Evolutionary conservation across 148 eudicot genomes (phyloP), one percentile per base, ranked within the genome.

Genomic region (Rhododendron kiyosumense): DNA sequence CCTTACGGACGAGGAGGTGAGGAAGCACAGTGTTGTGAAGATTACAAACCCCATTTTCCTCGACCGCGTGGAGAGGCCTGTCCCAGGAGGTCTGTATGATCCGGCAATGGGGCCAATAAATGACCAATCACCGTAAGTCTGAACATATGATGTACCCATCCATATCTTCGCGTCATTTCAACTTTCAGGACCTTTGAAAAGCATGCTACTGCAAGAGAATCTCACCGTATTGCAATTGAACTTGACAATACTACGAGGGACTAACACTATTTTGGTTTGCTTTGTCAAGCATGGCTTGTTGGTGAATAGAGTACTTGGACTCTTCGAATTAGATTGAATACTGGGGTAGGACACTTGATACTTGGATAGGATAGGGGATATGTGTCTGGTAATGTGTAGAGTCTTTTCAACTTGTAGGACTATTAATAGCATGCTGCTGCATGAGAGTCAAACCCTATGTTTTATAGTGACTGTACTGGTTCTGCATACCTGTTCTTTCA

Each of bases 11-110:
- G 95, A 92, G 74, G 99, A 97, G 85, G 94, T 93, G 15, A 87
- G 88, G 88, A 91, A 73, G 79, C 93, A 88, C 8, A 97, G 99
- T 87, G 89, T 93, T 73, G 81, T 87, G 80, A 93, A 93, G 85
- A 86, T 97, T 38, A 91, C 93, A 36, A 94, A 90, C 79, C 96
- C 95, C 1, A 88, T 78, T 85, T 89, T 97, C 45, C 84, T 93
- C 15, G 92, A 90, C 45, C 32, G 22, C 43, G 13, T 91, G 32
- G 89, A 86, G 1, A 86, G 81, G 34, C 98, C 98, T 59, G 82
- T 89, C 69, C 91, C 93, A 20, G 96, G 91, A 46, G 99, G 99
- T 36, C 93, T 95, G 28, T 97, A 95, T 87, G 99, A 97, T 84
- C 95, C 98, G 57, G 90, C 91, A 7, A 86, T 97, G 88, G 99